Conservation (phyloP, 345 rosid species). For the Dimocarpus longan region DNA sequence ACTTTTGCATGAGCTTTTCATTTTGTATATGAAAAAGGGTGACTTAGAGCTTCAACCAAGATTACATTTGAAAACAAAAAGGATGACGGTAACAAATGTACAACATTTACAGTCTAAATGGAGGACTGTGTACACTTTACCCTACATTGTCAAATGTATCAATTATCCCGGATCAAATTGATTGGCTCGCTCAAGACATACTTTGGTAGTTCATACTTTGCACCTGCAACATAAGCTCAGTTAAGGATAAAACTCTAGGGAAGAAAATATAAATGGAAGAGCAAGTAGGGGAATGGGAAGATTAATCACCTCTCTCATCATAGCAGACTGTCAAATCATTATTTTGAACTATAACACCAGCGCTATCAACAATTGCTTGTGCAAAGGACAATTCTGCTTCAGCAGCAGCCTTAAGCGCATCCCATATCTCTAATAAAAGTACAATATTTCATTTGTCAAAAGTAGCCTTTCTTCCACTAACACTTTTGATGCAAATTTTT, state of each 20-base stretch:
- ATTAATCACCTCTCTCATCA: conserved; percentile 71
- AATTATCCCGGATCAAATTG: conserved; percentile 58
- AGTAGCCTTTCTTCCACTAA: neutral
- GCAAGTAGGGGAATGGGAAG: neutral
- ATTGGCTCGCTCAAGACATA: conserved; percentile 81
- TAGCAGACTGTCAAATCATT: conserved; percentile 79
- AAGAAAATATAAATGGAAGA: neutral
- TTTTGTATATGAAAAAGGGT: conserved; percentile 7
- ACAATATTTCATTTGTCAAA: neutral
- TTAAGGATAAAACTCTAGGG: neutral
- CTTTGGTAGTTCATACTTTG: conserved; percentile 78
- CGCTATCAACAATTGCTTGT: conserved; percentile 77
- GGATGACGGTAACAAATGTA: conserved; percentile 25
- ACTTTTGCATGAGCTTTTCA: neutral
- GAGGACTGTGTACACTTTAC: conserved; percentile 18
- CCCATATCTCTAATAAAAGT: conserved; percentile 68
- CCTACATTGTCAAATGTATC: conserved; percentile 3
- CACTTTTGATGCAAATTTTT: neutral
- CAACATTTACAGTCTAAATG: conserved; percentile 39
- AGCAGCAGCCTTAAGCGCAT: conserved; percentile 83
- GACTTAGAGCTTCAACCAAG: conserved; percentile 3
- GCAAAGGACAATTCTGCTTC: conserved; percentile 65
- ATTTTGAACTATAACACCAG: conserved; percentile 73
- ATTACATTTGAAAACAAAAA: neutral
- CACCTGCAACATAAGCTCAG: conserved; percentile 54